A percentile compares a stretch with the other conserved stretches of the same genome.
Evolutionary conservation across 164 flowering plant genomes (phyloP).

Genomic region (Berberis thunbergii): DNA sequence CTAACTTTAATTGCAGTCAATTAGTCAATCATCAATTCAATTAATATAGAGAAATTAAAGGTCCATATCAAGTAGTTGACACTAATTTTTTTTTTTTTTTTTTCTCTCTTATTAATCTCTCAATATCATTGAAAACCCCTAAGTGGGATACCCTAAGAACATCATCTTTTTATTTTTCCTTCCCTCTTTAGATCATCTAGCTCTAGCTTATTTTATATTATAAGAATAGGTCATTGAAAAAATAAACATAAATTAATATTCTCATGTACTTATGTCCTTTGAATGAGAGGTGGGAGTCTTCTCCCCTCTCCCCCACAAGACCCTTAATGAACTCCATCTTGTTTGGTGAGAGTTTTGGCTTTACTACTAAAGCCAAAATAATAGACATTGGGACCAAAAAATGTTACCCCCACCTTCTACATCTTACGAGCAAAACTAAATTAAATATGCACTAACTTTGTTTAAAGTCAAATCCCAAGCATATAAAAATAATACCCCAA

Average conservation of each 20-base stretch:
- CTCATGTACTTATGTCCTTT: neutral
- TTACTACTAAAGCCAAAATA: constrained; percentile 8
- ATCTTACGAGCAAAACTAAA: constrained; percentile 17
- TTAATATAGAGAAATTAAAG: neutral
- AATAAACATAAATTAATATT: neutral
- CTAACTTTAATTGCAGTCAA: no score
- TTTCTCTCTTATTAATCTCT: neutral
- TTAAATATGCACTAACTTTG: constrained; percentile 6
- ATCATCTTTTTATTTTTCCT: no score
- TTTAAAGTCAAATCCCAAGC: constrained; percentile 5
- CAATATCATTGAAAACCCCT: no score
- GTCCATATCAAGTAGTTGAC: neutral
- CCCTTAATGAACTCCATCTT: constrained; percentile 9
- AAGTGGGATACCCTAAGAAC: no score
- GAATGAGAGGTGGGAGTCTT: neutral
- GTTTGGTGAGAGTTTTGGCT: constrained; percentile 19
- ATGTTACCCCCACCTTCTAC: constrained; percentile 13
- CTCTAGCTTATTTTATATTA: neutral
- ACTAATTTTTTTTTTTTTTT: neutral
- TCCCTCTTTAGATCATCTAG: neutral
- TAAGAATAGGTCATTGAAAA: neutral
- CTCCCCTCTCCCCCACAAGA: neutral
- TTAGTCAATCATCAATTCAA: neutral
- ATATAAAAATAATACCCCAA: neutral
- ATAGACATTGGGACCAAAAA: constrained; percentile 11